phyloP scores from a whole-genome alignment of 2,329 filamentous ascomycete genomes.

The Apiospora marii region DNA sequence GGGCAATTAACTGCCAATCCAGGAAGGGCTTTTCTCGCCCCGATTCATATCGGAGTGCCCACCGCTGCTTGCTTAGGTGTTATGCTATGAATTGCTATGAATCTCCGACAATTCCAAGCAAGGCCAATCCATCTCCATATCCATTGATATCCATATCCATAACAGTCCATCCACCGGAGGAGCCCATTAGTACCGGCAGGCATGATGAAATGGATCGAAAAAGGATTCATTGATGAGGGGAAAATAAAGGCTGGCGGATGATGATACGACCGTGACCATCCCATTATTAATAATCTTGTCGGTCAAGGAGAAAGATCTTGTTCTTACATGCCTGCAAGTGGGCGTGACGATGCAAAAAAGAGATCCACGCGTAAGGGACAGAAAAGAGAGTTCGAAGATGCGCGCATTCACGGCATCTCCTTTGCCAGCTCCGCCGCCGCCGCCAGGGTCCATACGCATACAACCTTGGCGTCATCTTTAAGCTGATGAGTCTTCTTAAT shows the following conservation, averaged over 20 bases:
- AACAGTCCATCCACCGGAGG: neutral
- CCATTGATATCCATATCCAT: neutral
- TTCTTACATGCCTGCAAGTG: conserved; percentile 13
- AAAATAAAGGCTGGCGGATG: neutral
- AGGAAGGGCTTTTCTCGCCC: neutral
- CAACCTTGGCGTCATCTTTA: conserved; percentile 4
- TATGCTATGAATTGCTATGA: conserved; percentile 13
- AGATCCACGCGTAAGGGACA: conserved; percentile 11
- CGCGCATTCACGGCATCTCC: neutral
- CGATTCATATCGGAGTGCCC: conserved; percentile 10
- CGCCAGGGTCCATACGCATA: neutral
- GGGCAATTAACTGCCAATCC: conserved; percentile 8
- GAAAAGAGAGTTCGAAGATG: conserved; percentile 6
- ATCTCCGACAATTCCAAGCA: conserved; percentile 18
- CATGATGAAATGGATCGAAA: neutral
- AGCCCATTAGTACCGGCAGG: neutral
- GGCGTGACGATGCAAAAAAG: neutral
- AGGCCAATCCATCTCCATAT: neutral
- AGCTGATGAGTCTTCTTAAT: neutral
- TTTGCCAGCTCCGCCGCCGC: neutral
- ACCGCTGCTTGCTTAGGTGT: neutral
- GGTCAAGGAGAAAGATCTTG: conserved; percentile 9
- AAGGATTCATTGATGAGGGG: neutral
- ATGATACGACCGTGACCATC: conserved; percentile 5
- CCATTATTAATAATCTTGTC: conserved; percentile 16